These are phyloP conservation scores for Debaryomycetaceae sp. DNA, from an alignment of 1,139 yeast species.

Conservation along the genomic window DNA sequence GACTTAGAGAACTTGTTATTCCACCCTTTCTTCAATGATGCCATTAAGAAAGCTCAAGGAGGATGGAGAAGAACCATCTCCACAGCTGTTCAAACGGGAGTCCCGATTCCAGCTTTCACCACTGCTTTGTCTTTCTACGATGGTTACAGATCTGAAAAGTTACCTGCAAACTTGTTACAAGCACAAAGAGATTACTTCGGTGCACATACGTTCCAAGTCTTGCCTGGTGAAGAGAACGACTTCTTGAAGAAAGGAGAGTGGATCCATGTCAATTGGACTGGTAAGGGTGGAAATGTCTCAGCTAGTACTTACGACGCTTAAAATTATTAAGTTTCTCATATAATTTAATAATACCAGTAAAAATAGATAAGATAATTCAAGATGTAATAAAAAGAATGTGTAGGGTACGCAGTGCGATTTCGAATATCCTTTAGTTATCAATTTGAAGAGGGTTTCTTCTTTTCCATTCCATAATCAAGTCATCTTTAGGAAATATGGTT, in stretches of 20 bases:
- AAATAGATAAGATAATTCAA: background rate
- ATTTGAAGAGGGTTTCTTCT: conserved; percentile 49
- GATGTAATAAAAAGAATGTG: background rate
- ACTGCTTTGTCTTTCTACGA: conserved; percentile 98
- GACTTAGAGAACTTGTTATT: conserved; percentile 91
- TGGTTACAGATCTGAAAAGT: conserved; percentile 93
- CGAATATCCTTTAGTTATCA: background rate
- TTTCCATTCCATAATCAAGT: conserved; percentile 74
- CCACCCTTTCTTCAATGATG: conserved; percentile 91
- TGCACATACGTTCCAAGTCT: conserved; percentile 97
- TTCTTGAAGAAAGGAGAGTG: conserved; percentile 74
- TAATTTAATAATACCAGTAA: background rate
- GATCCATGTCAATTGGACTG: conserved; percentile 99
- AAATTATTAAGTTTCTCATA: conserved; percentile 8
- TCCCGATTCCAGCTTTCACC: conserved; percentile 96
- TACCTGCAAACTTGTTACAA: conserved; percentile 97
- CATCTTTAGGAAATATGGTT: conserved; percentile 96
- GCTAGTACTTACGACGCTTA: conserved; percentile 94
- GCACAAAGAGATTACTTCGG: conserved; percentile 99
- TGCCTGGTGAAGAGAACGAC: conserved; percentile 79
- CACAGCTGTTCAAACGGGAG: conserved; percentile 77
- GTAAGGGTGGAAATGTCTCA: conserved; percentile 96
- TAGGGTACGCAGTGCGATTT: background rate
- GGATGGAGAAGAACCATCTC: conserved; percentile 93
- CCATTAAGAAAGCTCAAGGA: conserved; percentile 87